Evolutionary conservation across 2,329 filamentous ascomycete genomes (phyloP).

Genomic region (Botryotinia narcissicola): DNA sequence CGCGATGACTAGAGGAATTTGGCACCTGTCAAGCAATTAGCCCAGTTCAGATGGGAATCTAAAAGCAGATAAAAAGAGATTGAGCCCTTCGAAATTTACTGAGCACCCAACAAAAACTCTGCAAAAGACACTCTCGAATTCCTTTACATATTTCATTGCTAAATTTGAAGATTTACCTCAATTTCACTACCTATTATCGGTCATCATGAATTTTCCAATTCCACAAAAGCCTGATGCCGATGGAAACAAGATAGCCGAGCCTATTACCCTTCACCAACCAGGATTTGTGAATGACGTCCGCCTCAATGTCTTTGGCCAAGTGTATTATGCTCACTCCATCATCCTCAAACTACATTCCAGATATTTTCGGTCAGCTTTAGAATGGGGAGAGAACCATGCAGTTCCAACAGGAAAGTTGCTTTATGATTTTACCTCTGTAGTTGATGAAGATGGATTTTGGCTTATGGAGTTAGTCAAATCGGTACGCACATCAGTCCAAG

Average conservation of each 20-base stretch:
- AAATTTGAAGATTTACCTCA: background rate
- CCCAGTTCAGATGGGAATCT: background rate
- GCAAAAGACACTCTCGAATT: background rate
- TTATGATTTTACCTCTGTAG: constrained; percentile 26
- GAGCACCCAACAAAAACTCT: background rate
- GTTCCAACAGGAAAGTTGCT: constrained; percentile 8
- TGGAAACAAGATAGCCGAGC: background rate
- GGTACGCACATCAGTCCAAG: background rate
- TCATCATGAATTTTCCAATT: background rate
- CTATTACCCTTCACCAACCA: background rate
- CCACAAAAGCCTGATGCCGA: background rate
- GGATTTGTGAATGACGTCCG: background rate
- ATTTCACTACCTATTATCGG: background rate
- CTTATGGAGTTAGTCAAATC: constrained; percentile 16
- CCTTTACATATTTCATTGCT: background rate
- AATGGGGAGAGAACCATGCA: background rate
- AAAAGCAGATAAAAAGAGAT: background rate
- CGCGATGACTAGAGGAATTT: background rate
- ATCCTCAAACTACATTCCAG: constrained; percentile 21
- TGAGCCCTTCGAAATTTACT: background rate
- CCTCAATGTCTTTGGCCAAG: constrained; percentile 15
- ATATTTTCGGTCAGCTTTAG: constrained; percentile 21
- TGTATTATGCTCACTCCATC: constrained; percentile 23
- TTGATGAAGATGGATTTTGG: constrained; percentile 24
- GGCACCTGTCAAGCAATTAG: background rate